Conservation (phyloP, 768 basidiomycete species). For the Brasilioporus rufonigricans region DNA sequence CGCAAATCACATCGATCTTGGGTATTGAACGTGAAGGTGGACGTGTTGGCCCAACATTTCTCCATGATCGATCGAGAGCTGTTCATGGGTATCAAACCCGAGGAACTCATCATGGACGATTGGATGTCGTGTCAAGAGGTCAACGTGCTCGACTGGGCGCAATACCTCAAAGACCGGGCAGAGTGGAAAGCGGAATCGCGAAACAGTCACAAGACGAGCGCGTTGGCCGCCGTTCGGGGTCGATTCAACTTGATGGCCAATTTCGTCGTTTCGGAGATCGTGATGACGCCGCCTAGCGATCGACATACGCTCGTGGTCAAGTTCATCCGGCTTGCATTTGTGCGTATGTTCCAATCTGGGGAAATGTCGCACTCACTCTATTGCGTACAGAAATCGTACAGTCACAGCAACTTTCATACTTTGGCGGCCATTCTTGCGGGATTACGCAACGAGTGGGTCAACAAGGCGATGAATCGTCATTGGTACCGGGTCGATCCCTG, state of each 20-base stretch:
- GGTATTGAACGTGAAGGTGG: conserved; percentile 60
- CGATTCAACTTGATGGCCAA: conserved; percentile 84
- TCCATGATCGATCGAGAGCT: conserved; percentile 87
- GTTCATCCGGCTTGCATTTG: conserved; percentile 85
- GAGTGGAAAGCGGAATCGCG: conserved; percentile 63
- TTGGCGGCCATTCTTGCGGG: conserved; percentile 79
- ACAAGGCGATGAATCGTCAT: conserved; percentile 60
- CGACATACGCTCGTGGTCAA: conserved; percentile 67
- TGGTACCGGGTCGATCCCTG: conserved; percentile 67
- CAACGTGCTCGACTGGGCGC: conserved; percentile 79
- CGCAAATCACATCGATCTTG: conserved; percentile 66
- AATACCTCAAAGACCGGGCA: conserved; percentile 74
- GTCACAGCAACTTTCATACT: conserved; percentile 72
- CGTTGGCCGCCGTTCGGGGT: conserved; percentile 70
- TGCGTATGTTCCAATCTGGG: conserved; percentile 34
- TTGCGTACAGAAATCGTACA: conserved; percentile 68
- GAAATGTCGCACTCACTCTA: background rate
- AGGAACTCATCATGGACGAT: conserved; percentile 78
- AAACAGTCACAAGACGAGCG: conserved; percentile 60
- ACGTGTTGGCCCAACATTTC: conserved; percentile 71
- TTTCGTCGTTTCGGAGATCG: conserved; percentile 79
- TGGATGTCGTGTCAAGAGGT: conserved; percentile 62
- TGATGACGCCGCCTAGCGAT: conserved; percentile 66
- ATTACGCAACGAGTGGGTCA: conserved; percentile 67
- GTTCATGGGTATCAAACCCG: conserved; percentile 81